phyloP scores from a whole-genome alignment of 306 rosid genomes.

The Delonix regia region DNA sequence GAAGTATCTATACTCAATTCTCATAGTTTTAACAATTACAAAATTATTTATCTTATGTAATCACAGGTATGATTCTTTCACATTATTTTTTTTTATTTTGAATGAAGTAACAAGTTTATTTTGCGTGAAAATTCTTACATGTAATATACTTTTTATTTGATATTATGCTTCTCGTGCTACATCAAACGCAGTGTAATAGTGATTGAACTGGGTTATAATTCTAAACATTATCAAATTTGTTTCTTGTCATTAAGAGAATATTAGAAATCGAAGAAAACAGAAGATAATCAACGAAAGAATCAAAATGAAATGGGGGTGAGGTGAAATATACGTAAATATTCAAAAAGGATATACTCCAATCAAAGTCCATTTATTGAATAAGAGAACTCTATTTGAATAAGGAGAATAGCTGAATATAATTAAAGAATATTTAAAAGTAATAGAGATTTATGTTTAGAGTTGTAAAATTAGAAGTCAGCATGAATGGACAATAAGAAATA shows the following conservation, averaged over 20 bases:
- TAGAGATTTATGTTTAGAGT: too few relatives aligned
- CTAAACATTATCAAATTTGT: constrained; percentile 17
- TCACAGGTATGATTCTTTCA: too few relatives aligned
- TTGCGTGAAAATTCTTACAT: too few relatives aligned
- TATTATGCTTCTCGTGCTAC: constrained; percentile 24
- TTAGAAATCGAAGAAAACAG: too few relatives aligned
- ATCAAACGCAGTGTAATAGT: constrained; percentile 1
- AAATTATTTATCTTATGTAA: too few relatives aligned
- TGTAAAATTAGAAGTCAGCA: too few relatives aligned
- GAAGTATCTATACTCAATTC: too few relatives aligned
- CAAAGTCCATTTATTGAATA: not conserved
- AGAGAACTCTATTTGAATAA: not conserved
- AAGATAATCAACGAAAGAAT: not conserved
- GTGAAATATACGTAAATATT: not conserved
- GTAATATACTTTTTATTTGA: constrained; percentile 28
- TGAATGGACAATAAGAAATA: too few relatives aligned
- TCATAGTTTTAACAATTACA: too few relatives aligned
- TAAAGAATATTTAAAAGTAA: too few relatives aligned
- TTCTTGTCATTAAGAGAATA: constrained; percentile 37
- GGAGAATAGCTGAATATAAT: not conserved
- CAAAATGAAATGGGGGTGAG: not conserved
- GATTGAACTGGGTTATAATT: constrained; percentile 28
- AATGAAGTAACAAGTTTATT: too few relatives aligned
- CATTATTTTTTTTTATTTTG: too few relatives aligned
- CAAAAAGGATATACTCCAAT: not conserved